Evolutionary conservation across 805 yeast species (phyloP).

Genomic region (Candida alai): DNA sequence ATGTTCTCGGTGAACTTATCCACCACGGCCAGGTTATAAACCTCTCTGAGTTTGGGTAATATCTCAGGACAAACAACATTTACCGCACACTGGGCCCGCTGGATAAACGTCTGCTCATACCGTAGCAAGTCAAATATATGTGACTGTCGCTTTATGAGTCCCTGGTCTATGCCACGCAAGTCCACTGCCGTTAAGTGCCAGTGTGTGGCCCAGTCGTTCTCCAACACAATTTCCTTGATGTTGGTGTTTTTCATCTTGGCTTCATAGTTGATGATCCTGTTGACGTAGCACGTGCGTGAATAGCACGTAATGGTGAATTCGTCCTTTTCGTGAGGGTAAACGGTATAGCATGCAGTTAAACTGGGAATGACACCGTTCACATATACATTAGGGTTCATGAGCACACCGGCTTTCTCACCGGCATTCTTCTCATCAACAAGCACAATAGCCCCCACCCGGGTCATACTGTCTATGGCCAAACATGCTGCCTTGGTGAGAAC

Average conservation of each 20-base stretch:
- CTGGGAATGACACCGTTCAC: conserved; percentile 43
- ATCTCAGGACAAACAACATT: conserved; percentile 43
- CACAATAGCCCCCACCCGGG: conserved; percentile 37
- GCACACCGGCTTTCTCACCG: conserved; percentile 13
- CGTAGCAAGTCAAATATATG: conserved; percentile 71
- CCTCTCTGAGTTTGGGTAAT: conserved; percentile 23
- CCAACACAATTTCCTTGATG: conserved; percentile 29
- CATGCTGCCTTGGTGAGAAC: conserved; percentile 50
- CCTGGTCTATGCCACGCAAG: conserved; percentile 45
- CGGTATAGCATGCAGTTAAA: conserved; percentile 46
- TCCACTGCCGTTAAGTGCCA: conserved; percentile 61
- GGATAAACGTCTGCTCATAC: conserved; percentile 66
- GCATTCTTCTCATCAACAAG: conserved; percentile 9
- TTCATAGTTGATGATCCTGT: conserved; percentile 27
- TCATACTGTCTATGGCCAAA: conserved; percentile 41
- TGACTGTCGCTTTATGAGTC: conserved; percentile 63
- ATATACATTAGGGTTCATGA: conserved; percentile 15
- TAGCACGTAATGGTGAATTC: conserved; percentile 26
- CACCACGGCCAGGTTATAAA: conserved; percentile 18
- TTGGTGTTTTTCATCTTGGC: conserved; percentile 20
- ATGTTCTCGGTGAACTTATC: conserved; percentile 59
- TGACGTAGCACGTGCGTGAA: conserved; percentile 34
- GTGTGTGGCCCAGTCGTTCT: conserved; percentile 59
- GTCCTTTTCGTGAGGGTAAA: conserved; percentile 14
- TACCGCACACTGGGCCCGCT: conserved; percentile 61